Conservation (phyloP, 2,329 filamentous ascomycete genomes). For the Exserohilum turcica region DNA sequence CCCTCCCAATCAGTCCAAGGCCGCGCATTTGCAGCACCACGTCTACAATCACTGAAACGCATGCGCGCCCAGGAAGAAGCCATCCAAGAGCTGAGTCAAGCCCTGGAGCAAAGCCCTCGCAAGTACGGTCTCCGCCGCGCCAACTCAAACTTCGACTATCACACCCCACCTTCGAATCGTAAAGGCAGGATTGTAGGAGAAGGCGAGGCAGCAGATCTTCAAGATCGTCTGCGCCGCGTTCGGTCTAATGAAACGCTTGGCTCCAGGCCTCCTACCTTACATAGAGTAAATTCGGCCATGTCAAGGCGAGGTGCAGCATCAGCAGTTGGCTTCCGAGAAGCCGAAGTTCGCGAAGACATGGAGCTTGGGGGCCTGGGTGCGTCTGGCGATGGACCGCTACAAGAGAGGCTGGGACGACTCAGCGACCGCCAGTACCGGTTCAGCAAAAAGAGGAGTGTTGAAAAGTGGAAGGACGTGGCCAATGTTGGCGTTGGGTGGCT, state of each 20-base stretch:
- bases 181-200: conserved; percentile 40
- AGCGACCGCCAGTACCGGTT: conserved; percentile 41
- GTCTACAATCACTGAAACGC: conserved; percentile 57
- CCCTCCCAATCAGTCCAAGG: conserved; percentile 54
- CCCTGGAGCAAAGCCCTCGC: conserved; percentile 52
- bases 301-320: conserved; percentile 32
- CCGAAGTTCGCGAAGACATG: conserved; percentile 45
- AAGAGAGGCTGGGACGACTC: conserved; percentile 39
- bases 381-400: conserved; percentile 34
- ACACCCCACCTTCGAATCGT: conserved; percentile 42
- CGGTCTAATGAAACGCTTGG: conserved; percentile 41
- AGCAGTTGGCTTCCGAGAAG: conserved; percentile 44
- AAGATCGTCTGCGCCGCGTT: conserved; percentile 35
- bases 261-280: conserved; percentile 24
- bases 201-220: conserved; percentile 38
- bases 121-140: conserved; percentile 43
- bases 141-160: conserved; percentile 40
- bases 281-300: conserved; percentile 27
- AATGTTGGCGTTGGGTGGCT: conserved; percentile 45
- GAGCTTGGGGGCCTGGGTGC: conserved; percentile 37
- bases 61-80: conserved; percentile 51
- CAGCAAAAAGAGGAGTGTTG: conserved; percentile 41
- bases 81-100: conserved; percentile 48
- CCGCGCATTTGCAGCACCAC: conserved; percentile 58
- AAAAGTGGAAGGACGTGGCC: conserved; percentile 43